A percentile compares a stretch with the other conserved stretches of the same genome.
Evolutionary conservation across 306 rosid genomes (phyloP).

Genomic region (Cucurbita ficifolia): DNA sequence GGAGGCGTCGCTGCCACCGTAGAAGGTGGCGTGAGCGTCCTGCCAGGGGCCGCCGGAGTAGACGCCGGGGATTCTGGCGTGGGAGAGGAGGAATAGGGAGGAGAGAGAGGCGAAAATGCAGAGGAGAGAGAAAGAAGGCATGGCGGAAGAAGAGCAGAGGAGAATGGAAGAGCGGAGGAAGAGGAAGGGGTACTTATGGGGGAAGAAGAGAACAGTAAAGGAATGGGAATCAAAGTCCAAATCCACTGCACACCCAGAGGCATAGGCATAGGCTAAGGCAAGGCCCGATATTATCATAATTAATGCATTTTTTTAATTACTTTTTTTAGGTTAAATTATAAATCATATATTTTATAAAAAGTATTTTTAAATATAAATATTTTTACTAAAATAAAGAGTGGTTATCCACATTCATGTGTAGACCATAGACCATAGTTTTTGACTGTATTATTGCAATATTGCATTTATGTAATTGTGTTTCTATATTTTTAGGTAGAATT

Average conservation of each 20-base stretch:
- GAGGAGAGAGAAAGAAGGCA: conserved; percentile 36
- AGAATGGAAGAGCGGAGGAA: conserved; percentile 22
- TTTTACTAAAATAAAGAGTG: background rate
- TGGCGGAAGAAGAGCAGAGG: conserved; percentile 13
- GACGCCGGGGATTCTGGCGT: conserved; percentile 65
- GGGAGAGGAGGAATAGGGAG: conserved; percentile 24
- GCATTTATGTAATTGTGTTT: background rate
- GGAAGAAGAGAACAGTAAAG: background rate
- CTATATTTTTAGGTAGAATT: background rate
- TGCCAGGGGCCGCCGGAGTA: conserved; percentile 65
- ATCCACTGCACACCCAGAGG: background rate
- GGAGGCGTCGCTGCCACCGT: conserved; percentile 95
- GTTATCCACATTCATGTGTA: background rate
- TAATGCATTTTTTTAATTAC: background rate
- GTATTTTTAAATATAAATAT: no score
- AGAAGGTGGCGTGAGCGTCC: conserved; percentile 88
- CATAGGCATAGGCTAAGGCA: no score
- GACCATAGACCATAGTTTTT: background rate
- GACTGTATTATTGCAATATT: background rate
- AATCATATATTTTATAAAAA: no score
- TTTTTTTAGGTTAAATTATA: no score
- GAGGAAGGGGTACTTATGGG: conserved; percentile 62
- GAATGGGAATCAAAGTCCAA: background rate
- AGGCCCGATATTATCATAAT: background rate
- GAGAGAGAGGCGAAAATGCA: conserved; percentile 26